Evolutionary conservation across 2,329 filamentous ascomycete genomes (phyloP), one percentile per base, ranked within the genome.

Genomic region (Colletotrichum echinochloae): DNA sequence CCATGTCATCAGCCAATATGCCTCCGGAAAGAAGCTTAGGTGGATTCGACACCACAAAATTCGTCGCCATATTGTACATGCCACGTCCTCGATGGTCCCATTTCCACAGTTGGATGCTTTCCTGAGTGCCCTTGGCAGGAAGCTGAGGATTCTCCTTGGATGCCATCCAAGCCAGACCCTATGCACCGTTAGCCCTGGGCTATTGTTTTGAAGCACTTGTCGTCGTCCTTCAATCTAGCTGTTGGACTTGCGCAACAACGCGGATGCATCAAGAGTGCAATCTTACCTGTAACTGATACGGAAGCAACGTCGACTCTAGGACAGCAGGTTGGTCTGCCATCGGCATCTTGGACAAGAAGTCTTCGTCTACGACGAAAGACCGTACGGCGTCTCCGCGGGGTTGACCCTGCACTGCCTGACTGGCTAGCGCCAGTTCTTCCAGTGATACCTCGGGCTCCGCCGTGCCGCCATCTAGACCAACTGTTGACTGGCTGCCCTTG

Each of bases 1-100:
- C 94, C 95, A 97, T 97, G 76, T 97, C 94, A 78, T 97, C 94
- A 2, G 94, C 94, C 11, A 97, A 85, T 60, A 97, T 94, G 39
- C 94, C 94, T 23, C 94, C 94, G 60, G 90, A 93, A 8, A 93
- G 89, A 28, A 97, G 85, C 0, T 82, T 79, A 0, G 94, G 94
- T 1, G 86, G 80, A 3, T 78, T 79, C 0, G 78, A 79, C 11
- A 87, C 89, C 12, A 89, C 87, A 77, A 90, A 95, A 62, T 90
- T 90, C 0, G 90, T 95, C 70, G 91, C 93, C 73, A 93, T 85
- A 79, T 92, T 94, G 67, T 85, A 60, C 87, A 75, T 90, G 93
- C 20, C 60, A 14, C 77, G 76, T 4, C 79, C 79, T 46, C 78
- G 79, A 7, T 72, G 33, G 78, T 83, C 71, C 78, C 84, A 87